These are phyloP conservation scores for Syzygium syzygioides DNA, from an alignment of 441 rosid species.

Conservation along the genomic window DNA sequence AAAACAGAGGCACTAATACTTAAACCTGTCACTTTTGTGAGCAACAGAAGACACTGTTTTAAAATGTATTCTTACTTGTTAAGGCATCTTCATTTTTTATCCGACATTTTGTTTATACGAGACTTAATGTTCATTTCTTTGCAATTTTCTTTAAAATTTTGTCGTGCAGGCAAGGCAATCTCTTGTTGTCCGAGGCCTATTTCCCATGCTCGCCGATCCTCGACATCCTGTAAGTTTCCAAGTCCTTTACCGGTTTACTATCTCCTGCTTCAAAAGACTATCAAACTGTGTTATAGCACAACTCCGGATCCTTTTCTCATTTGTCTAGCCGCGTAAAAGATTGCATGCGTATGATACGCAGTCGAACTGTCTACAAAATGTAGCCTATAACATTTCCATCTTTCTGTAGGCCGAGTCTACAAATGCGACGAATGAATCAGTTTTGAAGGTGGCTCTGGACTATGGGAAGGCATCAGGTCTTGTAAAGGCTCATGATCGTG, in stretches of 20 bases:
- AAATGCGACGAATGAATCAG: constrained; percentile 22
- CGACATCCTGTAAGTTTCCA: constrained; percentile 32
- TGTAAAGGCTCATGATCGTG: constrained; percentile 41
- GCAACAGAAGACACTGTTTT: background rate
- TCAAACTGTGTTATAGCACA: background rate
- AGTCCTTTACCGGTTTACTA: background rate
- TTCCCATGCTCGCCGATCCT: constrained; percentile 48
- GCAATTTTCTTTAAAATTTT: background rate
- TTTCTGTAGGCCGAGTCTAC: constrained; percentile 28
- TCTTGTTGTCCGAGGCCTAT: constrained; percentile 42
- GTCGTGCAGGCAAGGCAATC: constrained; percentile 44
- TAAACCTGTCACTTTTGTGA: background rate
- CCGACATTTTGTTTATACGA: background rate
- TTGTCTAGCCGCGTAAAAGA: background rate
- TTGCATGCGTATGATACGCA: background rate
- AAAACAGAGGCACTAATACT: background rate
- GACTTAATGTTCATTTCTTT: background rate
- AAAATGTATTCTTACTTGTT: background rate
- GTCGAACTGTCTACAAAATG: background rate
- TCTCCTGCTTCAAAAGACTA: background rate
- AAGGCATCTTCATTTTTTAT: background rate
- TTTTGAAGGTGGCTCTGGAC: constrained; percentile 42
- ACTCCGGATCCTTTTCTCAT: background rate
- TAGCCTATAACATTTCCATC: background rate
- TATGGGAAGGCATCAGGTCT: constrained; percentile 37